Conservation (phyloP, 805 yeast species). For the Kluyveromyces lactis region DNA sequence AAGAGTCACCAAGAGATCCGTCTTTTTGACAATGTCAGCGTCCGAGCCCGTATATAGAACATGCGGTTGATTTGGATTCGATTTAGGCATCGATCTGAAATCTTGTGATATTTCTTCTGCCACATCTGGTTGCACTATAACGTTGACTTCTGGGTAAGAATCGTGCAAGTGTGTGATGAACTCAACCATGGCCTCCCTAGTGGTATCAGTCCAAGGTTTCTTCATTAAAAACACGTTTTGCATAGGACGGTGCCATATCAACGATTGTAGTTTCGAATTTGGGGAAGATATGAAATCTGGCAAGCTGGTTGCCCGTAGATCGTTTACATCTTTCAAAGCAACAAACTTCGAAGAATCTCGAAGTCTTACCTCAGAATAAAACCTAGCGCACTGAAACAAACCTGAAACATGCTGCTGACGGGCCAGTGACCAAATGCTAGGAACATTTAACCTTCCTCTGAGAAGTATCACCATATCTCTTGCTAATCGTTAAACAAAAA, state of each 20-base stretch:
- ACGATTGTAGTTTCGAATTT: slow-evolving; percentile 50
- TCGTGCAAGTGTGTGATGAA: slow-evolving; percentile 55
- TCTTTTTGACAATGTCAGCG: slow-evolving; percentile 49
- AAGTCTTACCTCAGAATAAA: slow-evolving; percentile 8
- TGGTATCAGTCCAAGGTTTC: slow-evolving; percentile 70
- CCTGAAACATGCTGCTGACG: no score
- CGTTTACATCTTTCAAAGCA: slow-evolving; percentile 24
- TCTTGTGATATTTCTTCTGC: slow-evolving; percentile 52
- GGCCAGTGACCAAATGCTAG: no score
- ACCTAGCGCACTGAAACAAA: not conserved
- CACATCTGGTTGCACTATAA: slow-evolving; percentile 68
- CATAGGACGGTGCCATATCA: slow-evolving; percentile 67
- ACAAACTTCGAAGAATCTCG: slow-evolving; percentile 19
- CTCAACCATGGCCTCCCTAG: slow-evolving; percentile 54
- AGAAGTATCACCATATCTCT: no score
- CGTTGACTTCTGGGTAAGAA: slow-evolving; percentile 62
- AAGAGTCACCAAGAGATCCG: slow-evolving; percentile 75
- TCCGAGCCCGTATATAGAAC: slow-evolving; percentile 50
- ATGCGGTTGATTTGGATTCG: slow-evolving; percentile 29
- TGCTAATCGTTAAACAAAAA: no score
- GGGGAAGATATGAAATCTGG: slow-evolving; percentile 51
- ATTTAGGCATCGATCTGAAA: slow-evolving; percentile 17
- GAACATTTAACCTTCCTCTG: no score
- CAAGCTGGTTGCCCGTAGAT: slow-evolving; percentile 23
- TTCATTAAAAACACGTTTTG: slow-evolving; percentile 73